phyloP scores from a whole-genome alignment of 83 land plant species.

The Picea abies region DNA sequence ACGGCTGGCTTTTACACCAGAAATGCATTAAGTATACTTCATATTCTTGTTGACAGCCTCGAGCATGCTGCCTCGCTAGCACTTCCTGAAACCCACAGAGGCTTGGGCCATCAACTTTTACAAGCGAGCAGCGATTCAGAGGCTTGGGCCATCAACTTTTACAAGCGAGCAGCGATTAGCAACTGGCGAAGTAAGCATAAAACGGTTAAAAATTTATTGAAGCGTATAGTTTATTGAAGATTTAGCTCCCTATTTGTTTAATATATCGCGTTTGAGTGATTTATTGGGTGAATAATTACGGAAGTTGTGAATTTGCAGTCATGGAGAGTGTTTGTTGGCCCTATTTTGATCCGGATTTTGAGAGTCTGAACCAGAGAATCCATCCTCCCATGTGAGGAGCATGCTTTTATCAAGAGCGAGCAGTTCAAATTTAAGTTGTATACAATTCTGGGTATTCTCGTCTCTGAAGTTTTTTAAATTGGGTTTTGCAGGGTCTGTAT shows the following conservation, averaged over 20 bases:
- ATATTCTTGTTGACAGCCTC: background rate
- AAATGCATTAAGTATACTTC: background rate
- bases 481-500: constrained; percentile 64
- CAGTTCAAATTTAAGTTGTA: background rate
- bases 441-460: background rate
- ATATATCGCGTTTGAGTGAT: background rate
- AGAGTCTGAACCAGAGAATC: constrained; percentile 55
- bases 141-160: no score
- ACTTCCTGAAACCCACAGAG: background rate
- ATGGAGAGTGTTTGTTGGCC: constrained; percentile 60
- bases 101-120: no score
- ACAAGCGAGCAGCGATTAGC: no score
- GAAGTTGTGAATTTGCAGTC: constrained; percentile 4
- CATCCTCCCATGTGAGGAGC: constrained; percentile 62
- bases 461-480: background rate
- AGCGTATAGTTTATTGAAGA: background rate
- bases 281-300: background rate
- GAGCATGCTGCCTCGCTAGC: background rate
- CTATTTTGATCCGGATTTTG: constrained; percentile 77
- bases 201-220: background rate
- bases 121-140: no score
- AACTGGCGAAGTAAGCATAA: background rate
- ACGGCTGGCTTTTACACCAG: no score
- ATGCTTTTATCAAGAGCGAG: background rate
- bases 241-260: background rate